Percentiles rank a stretch among this genome's conserved stretches.
These are phyloP conservation scores for Diaporthe ilicicola DNA, from an alignment of 2,329 filamentous ascomycete genomes.

Conservation along the genomic window DNA sequence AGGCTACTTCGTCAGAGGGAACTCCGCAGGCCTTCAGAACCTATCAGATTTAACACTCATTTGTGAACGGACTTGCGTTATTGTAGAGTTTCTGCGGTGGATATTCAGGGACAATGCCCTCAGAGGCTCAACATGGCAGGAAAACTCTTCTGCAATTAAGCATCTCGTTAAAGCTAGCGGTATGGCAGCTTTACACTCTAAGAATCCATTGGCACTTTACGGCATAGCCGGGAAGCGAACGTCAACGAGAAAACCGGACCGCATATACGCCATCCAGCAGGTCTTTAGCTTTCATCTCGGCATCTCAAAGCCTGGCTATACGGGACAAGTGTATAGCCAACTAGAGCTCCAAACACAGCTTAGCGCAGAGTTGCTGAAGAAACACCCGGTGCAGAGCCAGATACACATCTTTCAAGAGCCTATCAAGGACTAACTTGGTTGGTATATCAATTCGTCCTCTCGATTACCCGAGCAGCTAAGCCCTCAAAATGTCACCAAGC, in stretches of 20 bases:
- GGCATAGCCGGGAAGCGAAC: constrained; percentile 3
- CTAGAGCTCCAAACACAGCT: neutral
- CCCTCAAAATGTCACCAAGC: no score
- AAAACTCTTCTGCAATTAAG: no score
- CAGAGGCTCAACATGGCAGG: no score
- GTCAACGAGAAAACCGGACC: neutral
- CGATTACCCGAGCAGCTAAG: neutral
- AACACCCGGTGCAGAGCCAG: constrained; percentile 4
- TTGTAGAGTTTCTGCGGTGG: neutral
- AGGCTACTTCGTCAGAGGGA: neutral
- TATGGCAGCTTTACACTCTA: neutral
- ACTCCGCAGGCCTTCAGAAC: neutral
- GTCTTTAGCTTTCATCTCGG: constrained; percentile 17
- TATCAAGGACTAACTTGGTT: neutral
- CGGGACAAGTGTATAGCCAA: neutral
- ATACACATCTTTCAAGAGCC: neutral
- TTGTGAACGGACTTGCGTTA: neutral
- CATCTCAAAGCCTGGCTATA: neutral
- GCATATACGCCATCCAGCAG: constrained; percentile 10
- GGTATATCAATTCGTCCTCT: neutral
- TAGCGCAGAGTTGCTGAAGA: neutral
- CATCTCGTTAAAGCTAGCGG: neutral
- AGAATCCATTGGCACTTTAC: constrained; percentile 14
- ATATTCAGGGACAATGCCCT: neutral
- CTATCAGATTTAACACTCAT: neutral